phyloP scores from a whole-genome alignment of 495 filamentous ascomycete species.

The Arthonia radiata region DNA sequence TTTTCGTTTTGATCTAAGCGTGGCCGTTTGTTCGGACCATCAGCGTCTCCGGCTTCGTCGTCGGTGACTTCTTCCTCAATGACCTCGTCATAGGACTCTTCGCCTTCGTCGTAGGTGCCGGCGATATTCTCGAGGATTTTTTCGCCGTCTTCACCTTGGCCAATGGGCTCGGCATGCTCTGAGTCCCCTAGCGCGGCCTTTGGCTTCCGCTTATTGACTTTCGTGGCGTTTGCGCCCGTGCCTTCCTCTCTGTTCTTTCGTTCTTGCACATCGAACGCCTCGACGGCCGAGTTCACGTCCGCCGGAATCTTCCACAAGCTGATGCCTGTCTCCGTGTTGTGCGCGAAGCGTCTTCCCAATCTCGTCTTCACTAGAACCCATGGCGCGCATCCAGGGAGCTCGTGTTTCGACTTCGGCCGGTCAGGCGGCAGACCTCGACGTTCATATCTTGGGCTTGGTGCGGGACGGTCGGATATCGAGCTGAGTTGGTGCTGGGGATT shows the following conservation, averaged over 20 bases:
- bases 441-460: conserved; percentile 21
- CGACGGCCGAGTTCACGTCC: conserved; percentile 55
- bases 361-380: conserved; percentile 89
- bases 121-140: conserved; percentile 6
- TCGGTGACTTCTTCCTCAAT: conserved; percentile 79
- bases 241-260: conserved; percentile 12
- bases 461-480: conserved; percentile 24
- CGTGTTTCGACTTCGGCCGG: conserved; percentile 53
- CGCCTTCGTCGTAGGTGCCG: conserved; percentile 22
- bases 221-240: conserved; percentile 12
- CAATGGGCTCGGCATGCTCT: conserved; percentile 2
- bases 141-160: conserved; percentile 5
- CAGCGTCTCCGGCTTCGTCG: conserved; percentile 26
- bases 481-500: conserved; percentile 10
- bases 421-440: conserved; percentile 38
- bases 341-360: conserved; percentile 62
- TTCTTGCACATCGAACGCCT: conserved; percentile 27
- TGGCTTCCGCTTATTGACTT: conserved; percentile 8
- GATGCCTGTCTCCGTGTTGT: conserved; percentile 57
- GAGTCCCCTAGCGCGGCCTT: conserved; percentile 3
- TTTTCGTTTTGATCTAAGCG: conserved; percentile 29
- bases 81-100: conserved; percentile 73
- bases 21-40: conserved; percentile 36
- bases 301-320: conserved; percentile 85
- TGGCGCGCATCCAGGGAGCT: conserved; percentile 59